Conservation (phyloP, 805 yeast genomes). For the Kluyveromyces lactis region DNA sequence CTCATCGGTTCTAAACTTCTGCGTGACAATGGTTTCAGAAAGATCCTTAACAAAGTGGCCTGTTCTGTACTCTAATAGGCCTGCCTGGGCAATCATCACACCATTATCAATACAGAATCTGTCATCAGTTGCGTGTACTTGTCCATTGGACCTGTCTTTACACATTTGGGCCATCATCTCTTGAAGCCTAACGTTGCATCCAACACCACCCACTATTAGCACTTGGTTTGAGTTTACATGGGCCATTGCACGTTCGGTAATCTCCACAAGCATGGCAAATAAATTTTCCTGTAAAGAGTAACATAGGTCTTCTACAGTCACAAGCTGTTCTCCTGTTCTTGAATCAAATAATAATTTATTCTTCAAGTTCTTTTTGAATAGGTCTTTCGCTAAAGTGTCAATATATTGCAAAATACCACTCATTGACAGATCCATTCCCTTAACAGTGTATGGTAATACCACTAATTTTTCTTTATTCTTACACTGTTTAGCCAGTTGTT, state of each 20-base stretch:
- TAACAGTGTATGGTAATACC: slow-evolving; percentile 88
- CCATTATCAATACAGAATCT: slow-evolving; percentile 97
- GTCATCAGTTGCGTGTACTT: slow-evolving; percentile 92
- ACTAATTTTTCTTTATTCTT: slow-evolving; percentile 41
- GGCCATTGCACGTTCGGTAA: slow-evolving; percentile 97
- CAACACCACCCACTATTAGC: slow-evolving; percentile 97
- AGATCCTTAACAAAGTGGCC: slow-evolving; percentile 54
- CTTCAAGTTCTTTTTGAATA: slow-evolving; percentile 39
- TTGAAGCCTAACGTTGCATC: slow-evolving; percentile 84
- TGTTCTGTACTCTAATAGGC: slow-evolving; percentile 74
- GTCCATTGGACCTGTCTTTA: slow-evolving; percentile 68
- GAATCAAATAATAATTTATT: slow-evolving; percentile 32
- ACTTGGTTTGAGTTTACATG: slow-evolving; percentile 88
- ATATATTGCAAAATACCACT: slow-evolving; percentile 86
- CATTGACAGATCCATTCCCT: slow-evolving; percentile 98
- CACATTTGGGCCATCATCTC: slow-evolving; percentile 98
- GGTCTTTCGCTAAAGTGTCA: slow-evolving; percentile 70
- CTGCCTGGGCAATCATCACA: slow-evolving; percentile 98
- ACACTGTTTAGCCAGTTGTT: slow-evolving; percentile 77
- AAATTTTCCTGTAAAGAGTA: slow-evolving; percentile 87
- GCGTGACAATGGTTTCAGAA: slow-evolving; percentile 77
- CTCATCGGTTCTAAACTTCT: slow-evolving; percentile 90
- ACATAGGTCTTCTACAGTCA: slow-evolving; percentile 83
- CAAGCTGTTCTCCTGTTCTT: slow-evolving; percentile 35
- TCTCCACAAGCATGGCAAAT: slow-evolving; percentile 94